Evolutionary conservation across 768 basidiomycete species (phyloP), one percentile per base, ranked within the genome.

Genomic region (Rhizopogon vinicolor): DNA sequence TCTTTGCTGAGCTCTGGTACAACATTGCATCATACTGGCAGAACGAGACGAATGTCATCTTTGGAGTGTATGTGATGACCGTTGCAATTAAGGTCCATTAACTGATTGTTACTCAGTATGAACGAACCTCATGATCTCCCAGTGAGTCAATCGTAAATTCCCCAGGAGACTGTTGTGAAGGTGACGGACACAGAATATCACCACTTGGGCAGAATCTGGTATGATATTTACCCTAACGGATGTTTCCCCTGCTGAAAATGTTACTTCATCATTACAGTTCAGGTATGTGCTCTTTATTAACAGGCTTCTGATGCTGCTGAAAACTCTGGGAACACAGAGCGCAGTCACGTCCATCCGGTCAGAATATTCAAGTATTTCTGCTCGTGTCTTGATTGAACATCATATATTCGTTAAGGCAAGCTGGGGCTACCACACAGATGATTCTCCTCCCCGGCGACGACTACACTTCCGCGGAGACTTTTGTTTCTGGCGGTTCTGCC

Each of bases 81-180:
- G 19, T 14, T 37, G 46, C 18, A 4, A 7, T 33, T 31, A 37
- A 3, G 0, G 5, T 33, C 18, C 9, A 10, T 50, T 48, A 25
- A 19, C 29, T 33, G 33, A 35, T 7, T 59, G 12, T 57, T 28
- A 42, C 37, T 41, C 28, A 81, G 79, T 28, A 83, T 85, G 82
- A 85, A 85, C 58, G 84, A 85, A 58, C 83, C 84, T 5, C 83
- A 86, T 58, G 80, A 85, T 62, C 64, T 82, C 5, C 78, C 79
- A 8, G 64, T 60, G 25, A 45, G 66, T 57, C 13, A 39, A 35
- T 52, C 16, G 7, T 28, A 13, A 35, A 18, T 22, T 29, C 1
- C 22, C 4, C 0, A 10, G 13, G 5, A 49, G 5, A 22, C 5
- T 3, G 14, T 49, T 8, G 8, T 49, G n/a, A 49, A 2, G 19